These are phyloP conservation scores for Neonectria punicea DNA, from an alignment of 2,329 filamentous ascomycete genomes.

Conservation along the genomic window DNA sequence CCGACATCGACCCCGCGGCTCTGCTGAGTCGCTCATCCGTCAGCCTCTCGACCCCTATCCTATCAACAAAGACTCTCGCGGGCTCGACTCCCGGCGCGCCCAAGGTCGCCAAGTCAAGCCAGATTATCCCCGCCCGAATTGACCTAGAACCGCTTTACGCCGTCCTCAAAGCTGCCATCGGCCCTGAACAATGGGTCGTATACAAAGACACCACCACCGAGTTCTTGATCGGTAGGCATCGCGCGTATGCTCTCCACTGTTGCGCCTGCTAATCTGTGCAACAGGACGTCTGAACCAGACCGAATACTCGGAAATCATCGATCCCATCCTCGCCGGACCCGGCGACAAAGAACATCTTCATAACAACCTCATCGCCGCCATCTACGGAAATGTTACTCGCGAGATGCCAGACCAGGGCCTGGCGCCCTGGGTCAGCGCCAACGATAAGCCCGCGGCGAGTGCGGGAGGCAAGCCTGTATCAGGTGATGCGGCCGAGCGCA, in stretches of 20 bases:
- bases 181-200: slow-evolving; percentile 68
- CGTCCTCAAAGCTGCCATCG: slow-evolving; percentile 68
- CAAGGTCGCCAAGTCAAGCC: slow-evolving; percentile 68
- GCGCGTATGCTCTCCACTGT: background rate
- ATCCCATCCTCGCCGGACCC: slow-evolving; percentile 67
- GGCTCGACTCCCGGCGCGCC: slow-evolving; percentile 60
- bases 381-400: slow-evolving; percentile 75
- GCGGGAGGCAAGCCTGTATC: slow-evolving; percentile 70
- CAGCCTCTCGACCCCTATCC: slow-evolving; percentile 67
- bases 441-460: slow-evolving; percentile 71
- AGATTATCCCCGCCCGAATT: slow-evolving; percentile 72
- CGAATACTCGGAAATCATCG: slow-evolving; percentile 69
- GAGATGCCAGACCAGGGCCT: slow-evolving; percentile 75
- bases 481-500: slow-evolving; percentile 73
- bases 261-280: slow-evolving; percentile 43
- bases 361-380: slow-evolving; percentile 74
- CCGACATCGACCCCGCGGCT: slow-evolving; percentile 77
- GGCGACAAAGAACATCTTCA: slow-evolving; percentile 72
- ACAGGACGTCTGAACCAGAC: slow-evolving; percentile 71
- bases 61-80: slow-evolving; percentile 67
- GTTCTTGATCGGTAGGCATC: slow-evolving; percentile 67
- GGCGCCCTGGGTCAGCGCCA: slow-evolving; percentile 77
- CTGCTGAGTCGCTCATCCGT: slow-evolving; percentile 70
- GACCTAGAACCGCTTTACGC: slow-evolving; percentile 74
- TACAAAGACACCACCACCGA: slow-evolving; percentile 73